Evolutionary conservation across 192 early-diverging fungal species (phyloP), one percentile per base, ranked within the genome.

Genomic region (Coemansia furcata): DNA sequence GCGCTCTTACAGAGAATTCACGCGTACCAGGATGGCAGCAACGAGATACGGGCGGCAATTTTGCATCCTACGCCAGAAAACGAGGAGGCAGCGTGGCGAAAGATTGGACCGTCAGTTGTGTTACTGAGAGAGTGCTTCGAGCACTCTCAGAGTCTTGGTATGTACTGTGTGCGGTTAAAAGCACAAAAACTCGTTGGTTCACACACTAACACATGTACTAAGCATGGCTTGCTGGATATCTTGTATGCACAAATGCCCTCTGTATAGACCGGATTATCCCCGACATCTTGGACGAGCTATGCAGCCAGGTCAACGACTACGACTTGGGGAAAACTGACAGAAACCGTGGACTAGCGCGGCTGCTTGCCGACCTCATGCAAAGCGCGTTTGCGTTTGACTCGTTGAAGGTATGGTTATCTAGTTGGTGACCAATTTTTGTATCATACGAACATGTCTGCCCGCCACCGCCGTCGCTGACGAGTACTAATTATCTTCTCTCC

Each of bases 341-440:
- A 36, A 86, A 92, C 63, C 94, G 92, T 60, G 92, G 91, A 17
- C 87, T 94, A 36, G 89, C 94, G 10, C 88, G 89, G 67, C 80
- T 90, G 54, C 77, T 97, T 49, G 94, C 93, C 8, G 89, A 94
- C 55, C 77, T 97, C 57, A 84, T 98, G 43, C 87, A 92, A 71
- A 95, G 96, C 77, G 89, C 89, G 33, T 91, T 93, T 77, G 87
- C 91, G 38, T 98, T 98, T 84, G 97, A 98, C 73, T 88, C 91
- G 68, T 73, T 97, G 10, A 98, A 98, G 88, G 93, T 91, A 83
- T 61, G 71, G 7, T 52, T 52, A 3, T 30, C 30, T 32, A 10
- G 2, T 26, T 30, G 50, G 10, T 46, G 44, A 15, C 44, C 3
- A 46, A 19, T 19, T 6, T 5, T 10, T 37, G 46, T 11, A 23